Conservation (phyloP, 345 rosid genomes). For the Stellera chamaejasme region DNA sequence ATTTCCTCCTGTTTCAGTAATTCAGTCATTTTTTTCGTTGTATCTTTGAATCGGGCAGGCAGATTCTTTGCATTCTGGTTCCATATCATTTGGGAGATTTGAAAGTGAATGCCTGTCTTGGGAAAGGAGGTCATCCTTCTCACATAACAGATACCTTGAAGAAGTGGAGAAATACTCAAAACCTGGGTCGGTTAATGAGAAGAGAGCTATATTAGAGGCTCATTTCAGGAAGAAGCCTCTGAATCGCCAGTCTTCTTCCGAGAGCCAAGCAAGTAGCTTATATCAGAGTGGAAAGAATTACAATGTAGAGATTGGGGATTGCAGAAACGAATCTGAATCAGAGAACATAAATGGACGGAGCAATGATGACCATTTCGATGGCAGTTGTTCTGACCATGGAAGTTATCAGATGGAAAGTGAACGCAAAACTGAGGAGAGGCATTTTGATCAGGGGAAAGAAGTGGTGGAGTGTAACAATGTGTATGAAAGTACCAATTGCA, state of each 20-base stretch:
- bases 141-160: constrained; percentile 85
- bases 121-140: constrained; percentile 85
- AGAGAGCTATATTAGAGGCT: constrained; percentile 85
- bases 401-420: constrained; percentile 15
- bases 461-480: constrained; percentile 16
- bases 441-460: constrained; percentile 15
- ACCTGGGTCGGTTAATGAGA: constrained; percentile 74
- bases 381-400: constrained; percentile 16
- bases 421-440: constrained; percentile 11
- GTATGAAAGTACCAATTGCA: constrained; percentile 19
- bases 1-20: not conserved
- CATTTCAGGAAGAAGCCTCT: constrained; percentile 78
- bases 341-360: constrained; percentile 19
- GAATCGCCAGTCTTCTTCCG: constrained; percentile 36
- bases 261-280: constrained; percentile 28
- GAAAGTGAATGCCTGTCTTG: constrained; percentile 70
- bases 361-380: constrained; percentile 20
- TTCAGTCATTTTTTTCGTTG: not conserved
- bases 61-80: constrained; percentile 69
- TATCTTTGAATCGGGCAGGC: constrained; percentile 31
- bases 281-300: constrained; percentile 23
- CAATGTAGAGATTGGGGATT: constrained; percentile 13
- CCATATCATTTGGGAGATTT: constrained; percentile 88
- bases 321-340: constrained; percentile 24
- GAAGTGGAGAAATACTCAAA: constrained; percentile 85